Evolutionary conservation across 805 yeast genomes (phyloP), one percentile per base, ranked within the genome.

Genomic region (Monosporozyma aquatica): DNA sequence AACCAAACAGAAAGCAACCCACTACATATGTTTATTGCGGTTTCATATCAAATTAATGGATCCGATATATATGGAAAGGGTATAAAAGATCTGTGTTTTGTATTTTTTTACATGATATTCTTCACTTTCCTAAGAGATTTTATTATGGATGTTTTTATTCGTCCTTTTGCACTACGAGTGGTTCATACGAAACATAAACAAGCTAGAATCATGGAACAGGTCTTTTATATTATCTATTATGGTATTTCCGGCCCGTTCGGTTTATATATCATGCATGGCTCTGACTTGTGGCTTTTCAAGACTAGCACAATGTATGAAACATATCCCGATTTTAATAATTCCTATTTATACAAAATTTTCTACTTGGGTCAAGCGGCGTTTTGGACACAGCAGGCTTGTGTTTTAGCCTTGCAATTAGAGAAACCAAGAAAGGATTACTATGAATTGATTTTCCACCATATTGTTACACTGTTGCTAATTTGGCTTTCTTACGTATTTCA

Each of bases 331-430:
- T 70, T 74, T 46, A 71, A 81, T 26, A 84, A 83, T 56, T 81
- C 75, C 43, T 72, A 68, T 47, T 68, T 71, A 43, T 82, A 83
- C 69, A 92, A 92, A 67, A 62, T 78, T 11, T 92, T 82, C 59
- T 92, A 92, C 61, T 69, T 92, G 47, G 78, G 84, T 33, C 97
- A 92, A 67, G 97, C 97, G 5, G 83, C 97, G 4, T 92, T 87
- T 64, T 92, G 99, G 99, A 79, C 87, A 18, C 99, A 92, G 68
- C 98, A 92, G 66, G 80, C 94, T 1, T 78, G 84, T 32, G 83
- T 92, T 25, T 70, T 92, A 49, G 66, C 78, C 37, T 70, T 92
- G 49, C 95, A 83, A 62, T 72, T 92, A 47, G 99, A 92, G 65
- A 86, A 86, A 62, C 97, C 96, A 44, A 76, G 99, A 64, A 89